Conservation (phyloP, 192 early-diverging fungal species). For the Rhizoclosmatium globosum region DNA sequence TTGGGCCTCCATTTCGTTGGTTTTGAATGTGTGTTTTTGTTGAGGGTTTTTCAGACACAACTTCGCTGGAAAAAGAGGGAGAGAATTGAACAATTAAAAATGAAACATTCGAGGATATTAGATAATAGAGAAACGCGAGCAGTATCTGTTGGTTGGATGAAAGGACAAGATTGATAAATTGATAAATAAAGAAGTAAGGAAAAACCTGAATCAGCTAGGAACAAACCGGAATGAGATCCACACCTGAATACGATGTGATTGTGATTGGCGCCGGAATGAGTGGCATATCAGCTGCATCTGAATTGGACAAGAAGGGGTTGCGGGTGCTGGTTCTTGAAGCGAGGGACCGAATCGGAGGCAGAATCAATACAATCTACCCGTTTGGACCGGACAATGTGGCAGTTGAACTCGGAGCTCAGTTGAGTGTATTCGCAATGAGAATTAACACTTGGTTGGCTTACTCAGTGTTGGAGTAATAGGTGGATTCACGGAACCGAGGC, state of each 20-base stretch:
- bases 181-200: too few relatives aligned
- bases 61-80: neutral
- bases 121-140: too few relatives aligned
- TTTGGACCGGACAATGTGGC: neutral
- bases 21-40: neutral
- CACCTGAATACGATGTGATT: neutral
- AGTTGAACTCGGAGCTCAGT: slow-evolving; percentile 12
- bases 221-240: too few relatives aligned
- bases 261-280: slow-evolving; percentile 18
- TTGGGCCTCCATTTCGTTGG: neutral
- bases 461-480: neutral
- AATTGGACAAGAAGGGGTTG: neutral
- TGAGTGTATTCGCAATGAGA: neutral
- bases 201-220: too few relatives aligned
- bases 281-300: slow-evolving; percentile 14
- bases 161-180: too few relatives aligned
- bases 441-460: neutral
- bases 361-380: slow-evolving; percentile 6
- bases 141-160: too few relatives aligned
- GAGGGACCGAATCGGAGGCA: slow-evolving; percentile 8
- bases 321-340: slow-evolving; percentile 26
- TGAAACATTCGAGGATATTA: too few relatives aligned
- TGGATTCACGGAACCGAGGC: slow-evolving; percentile 15
- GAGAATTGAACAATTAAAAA: too few relatives aligned
- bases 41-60: neutral